Evolutionary conservation across 2,329 filamentous ascomycete species (phyloP), one percentile per base, ranked within the genome.

Genomic region (Rhinocladiella similis): DNA sequence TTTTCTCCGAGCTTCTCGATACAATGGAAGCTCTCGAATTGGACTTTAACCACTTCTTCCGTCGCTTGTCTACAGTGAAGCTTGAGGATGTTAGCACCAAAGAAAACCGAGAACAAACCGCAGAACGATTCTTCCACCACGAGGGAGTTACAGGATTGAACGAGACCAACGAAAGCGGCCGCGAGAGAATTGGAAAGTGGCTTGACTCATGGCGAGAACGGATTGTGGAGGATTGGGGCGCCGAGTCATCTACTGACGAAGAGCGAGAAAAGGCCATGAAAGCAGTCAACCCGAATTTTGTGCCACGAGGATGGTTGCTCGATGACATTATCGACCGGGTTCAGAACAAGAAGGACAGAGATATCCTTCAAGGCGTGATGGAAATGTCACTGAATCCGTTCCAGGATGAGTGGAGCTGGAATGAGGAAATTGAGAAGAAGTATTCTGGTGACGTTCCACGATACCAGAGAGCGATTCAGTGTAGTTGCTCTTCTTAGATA

Each of bases 11-110:
- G 53, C 74, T 90, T 10, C 80, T 99, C 0, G 91, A 97, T 69
- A 86, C 84, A 0, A 80, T 99, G 73, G 89, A 96, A 70, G 82
- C 83, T 1, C 76, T 92, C 16, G 89, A 95, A 68, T 76, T 99
- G 2, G 94, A 99, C 70, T 99, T 97, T 73, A 90, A 96, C 68
- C 89, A 95, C 67, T 94, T 95, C 70, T 97, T 97, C 80, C 83
- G 95, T 38, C 83, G 87, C 7, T 78, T 99, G 0, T 88, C 87
- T 50, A 73, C 75, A 18, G 68, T 96, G 16, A 81, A 75, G 29
- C 59, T 91, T 1, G 73, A 73, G 0, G 83, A 90, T 3, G 69
- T 96, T 5, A 80, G 83, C 25, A 88, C 84, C 0, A 81, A 87
- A 22, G 82, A 87, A 18, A 75, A 79, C 47, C 78, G 90, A 50